Conservation (phyloP, 192 early-diverging fungal species). For the Phycomyces blakesleeanus region DNA sequence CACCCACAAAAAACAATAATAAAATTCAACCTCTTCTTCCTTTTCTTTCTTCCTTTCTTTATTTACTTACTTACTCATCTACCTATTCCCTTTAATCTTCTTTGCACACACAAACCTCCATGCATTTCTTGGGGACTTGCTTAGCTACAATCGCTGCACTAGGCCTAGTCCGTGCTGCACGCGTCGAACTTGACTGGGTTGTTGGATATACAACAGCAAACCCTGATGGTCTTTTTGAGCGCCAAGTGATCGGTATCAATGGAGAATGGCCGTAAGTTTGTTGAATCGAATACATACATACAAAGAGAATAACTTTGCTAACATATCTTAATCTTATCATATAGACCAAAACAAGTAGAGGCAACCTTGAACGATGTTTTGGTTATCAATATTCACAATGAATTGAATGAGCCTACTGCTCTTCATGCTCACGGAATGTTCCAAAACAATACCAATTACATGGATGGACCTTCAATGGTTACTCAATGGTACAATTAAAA, state of each 20-base stretch:
- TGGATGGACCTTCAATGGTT: constrained; percentile 68
- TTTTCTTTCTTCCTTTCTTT: constrained; percentile 23
- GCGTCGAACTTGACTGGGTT: constrained; percentile 65
- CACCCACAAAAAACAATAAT: not conserved
- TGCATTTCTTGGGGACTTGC: not conserved
- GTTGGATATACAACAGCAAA: constrained; percentile 57
- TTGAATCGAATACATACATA: not conserved
- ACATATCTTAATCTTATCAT: not conserved
- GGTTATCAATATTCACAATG: constrained; percentile 45
- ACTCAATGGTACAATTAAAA: constrained; percentile 55
- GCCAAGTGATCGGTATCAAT: constrained; percentile 65
- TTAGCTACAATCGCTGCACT: constrained; percentile 34
- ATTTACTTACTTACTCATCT: constrained; percentile 5
- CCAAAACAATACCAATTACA: constrained; percentile 67
- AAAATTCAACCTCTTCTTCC: constrained; percentile 18
- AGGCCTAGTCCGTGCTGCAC: constrained; percentile 37
- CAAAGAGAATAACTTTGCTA: constrained; percentile 4
- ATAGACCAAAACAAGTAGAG: constrained; percentile 41
- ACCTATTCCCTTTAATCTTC: too few species aligned
- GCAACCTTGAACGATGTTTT: constrained; percentile 42
- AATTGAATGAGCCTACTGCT: constrained; percentile 55
- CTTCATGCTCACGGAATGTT: constrained; percentile 80
- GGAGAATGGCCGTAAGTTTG: constrained; percentile 56
- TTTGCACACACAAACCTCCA: constrained; percentile 18
- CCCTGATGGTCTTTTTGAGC: constrained; percentile 59